These are phyloP conservation scores for Acanthamoeba lenticulata DNA, from an alignment of 208 protist species.

Conservation along the genomic window DNA sequence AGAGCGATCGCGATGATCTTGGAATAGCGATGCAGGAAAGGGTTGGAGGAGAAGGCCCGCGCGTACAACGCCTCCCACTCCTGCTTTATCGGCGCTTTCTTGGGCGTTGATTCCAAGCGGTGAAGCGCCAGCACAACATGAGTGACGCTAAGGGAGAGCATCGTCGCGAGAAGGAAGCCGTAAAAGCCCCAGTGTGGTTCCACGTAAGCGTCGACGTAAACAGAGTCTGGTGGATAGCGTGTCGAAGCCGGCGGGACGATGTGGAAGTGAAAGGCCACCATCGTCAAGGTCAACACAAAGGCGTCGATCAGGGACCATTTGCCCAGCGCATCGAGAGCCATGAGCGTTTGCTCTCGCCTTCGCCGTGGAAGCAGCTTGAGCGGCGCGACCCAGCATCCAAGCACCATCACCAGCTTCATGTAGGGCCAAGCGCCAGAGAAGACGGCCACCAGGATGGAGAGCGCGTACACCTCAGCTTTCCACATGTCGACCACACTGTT, in stretches of 20 bases:
- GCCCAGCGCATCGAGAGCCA: conserved; percentile 89
- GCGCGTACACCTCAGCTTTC: conserved; percentile 87
- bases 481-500: conserved; percentile 91
- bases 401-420: conserved; percentile 90
- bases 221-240: conserved; percentile 5
- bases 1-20: too few species aligned
- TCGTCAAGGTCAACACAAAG: conserved; percentile 93
- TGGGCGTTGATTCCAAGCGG: neutral
- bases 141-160: conserved; percentile 74
- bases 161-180: conserved; percentile 77
- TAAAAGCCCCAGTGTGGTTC: conserved; percentile 74
- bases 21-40: too few species aligned
- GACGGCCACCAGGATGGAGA: conserved; percentile 91
- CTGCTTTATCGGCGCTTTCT: neutral
- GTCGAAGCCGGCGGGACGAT: neutral
- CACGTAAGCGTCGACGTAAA: conserved; percentile 72
- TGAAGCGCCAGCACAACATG: conserved; percentile 78
- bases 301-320: conserved; percentile 95
- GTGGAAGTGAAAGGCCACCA: conserved; percentile 86
- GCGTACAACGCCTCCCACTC: neutral
- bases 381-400: conserved; percentile 84
- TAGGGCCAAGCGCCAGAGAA: conserved; percentile 96
- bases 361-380: conserved; percentile 83
- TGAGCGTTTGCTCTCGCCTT: conserved; percentile 81
- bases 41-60: conserved; percentile 34